A percentile compares a stretch with the other conserved stretches of the same genome.
These are phyloP conservation scores for Leccinum truebloodii DNA, from an alignment of 768 basidiomycete species.

Conservation along the genomic window DNA sequence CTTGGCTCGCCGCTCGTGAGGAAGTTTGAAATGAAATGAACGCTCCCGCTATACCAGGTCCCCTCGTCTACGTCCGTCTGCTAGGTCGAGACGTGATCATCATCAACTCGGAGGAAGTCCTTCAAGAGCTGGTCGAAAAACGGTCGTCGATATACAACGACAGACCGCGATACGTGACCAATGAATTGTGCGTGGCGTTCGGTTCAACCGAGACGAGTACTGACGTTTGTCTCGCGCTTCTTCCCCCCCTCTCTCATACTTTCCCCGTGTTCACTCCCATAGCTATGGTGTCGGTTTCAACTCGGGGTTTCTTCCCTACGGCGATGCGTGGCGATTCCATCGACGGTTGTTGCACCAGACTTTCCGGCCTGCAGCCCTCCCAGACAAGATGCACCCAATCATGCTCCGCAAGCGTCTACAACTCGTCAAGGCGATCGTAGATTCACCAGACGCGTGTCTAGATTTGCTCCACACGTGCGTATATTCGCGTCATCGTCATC, in stretches of 20 bases:
- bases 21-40: background rate
- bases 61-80: slow-evolving; percentile 3
- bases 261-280: background rate
- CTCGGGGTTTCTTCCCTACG: slow-evolving; percentile 3
- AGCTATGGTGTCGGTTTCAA: slow-evolving; percentile 19
- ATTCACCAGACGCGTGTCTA: background rate
- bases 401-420: slow-evolving; percentile 7
- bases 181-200: slow-evolving; percentile 12
- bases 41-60: background rate
- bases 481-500: background rate
- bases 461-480: slow-evolving; percentile 13
- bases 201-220: background rate
- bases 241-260: no score
- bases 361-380: slow-evolving; percentile 8
- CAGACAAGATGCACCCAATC: slow-evolving; percentile 7
- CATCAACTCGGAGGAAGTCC: slow-evolving; percentile 14
- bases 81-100: slow-evolving; percentile 9
- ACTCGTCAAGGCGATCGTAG: slow-evolving; percentile 10
- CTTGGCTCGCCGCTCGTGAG: background rate
- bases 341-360: slow-evolving; percentile 22
- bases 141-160: slow-evolving; percentile 21
- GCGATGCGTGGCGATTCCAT: background rate
- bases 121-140: slow-evolving; percentile 14
- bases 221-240: background rate
- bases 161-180: slow-evolving; percentile 9